Percentiles rank a stretch among this genome's conserved stretches.
phyloP scores from a whole-genome alignment of 2,329 filamentous ascomycete species.

The Tolypocladium sp. region DNA sequence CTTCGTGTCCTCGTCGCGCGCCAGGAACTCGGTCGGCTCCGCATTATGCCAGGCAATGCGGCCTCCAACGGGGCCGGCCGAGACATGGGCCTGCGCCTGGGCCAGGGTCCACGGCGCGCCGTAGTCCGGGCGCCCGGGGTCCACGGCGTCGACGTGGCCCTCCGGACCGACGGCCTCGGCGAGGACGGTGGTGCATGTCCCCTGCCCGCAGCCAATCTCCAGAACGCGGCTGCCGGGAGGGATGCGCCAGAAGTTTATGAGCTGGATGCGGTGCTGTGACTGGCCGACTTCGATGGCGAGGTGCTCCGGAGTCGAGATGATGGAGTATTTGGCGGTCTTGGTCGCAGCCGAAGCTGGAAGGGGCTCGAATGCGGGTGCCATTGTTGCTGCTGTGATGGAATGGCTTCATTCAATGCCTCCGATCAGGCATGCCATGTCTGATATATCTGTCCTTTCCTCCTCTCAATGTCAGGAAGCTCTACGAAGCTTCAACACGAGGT shows the following conservation, averaged over 20 bases:
- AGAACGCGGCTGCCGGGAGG: conserved; percentile 33
- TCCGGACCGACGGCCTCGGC: conserved; percentile 34
- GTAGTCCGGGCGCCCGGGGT: conserved; percentile 41
- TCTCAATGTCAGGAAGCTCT: neutral
- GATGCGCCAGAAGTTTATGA: conserved; percentile 26
- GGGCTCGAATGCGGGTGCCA: neutral
- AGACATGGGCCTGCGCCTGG: conserved; percentile 37
- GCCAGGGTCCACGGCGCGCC: conserved; percentile 38
- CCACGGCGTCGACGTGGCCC: conserved; percentile 40
- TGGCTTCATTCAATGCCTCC: no score
- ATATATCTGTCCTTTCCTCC: neutral
- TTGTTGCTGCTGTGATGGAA: neutral
- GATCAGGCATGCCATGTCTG: neutral
- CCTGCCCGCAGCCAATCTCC: conserved; percentile 52
- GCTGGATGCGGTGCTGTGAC: conserved; percentile 24
- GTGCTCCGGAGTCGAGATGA: conserved; percentile 1
- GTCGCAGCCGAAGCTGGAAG: neutral
- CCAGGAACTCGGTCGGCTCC: conserved; percentile 25
- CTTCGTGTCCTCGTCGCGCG: conserved; percentile 7
- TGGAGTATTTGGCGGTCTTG: neutral
- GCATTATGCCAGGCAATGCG: conserved; percentile 34
- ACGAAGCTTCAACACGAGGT: neutral
- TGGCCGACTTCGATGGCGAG: conserved; percentile 11
- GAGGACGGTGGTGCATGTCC: conserved; percentile 44
- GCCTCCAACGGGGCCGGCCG: conserved; percentile 24